phyloP scores from a whole-genome alignment of 495 filamentous ascomycete genomes.

The Friedmanniomyces simplex region DNA sequence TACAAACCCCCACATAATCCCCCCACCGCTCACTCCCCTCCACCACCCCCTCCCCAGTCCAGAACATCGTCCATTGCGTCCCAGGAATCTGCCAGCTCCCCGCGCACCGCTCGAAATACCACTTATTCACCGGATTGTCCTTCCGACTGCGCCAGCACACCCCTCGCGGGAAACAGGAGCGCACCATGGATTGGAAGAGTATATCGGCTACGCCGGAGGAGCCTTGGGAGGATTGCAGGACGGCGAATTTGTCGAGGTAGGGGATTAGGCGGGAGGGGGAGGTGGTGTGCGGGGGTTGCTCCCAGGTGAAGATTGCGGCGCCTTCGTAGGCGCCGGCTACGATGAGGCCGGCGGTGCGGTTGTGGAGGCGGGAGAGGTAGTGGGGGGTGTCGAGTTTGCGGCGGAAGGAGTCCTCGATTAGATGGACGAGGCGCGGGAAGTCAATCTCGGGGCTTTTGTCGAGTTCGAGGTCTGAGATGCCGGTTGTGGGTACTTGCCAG shows the following conservation, averaged over 20 bases:
- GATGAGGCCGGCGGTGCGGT: slow-evolving; percentile 76
- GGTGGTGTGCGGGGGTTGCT: slow-evolving; percentile 53
- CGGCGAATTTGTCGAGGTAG: slow-evolving; percentile 97
- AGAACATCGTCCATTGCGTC: slow-evolving; percentile 93
- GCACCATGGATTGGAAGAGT: slow-evolving; percentile 91
- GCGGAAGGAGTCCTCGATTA: slow-evolving; percentile 92
- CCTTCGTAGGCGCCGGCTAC: slow-evolving; percentile 96
- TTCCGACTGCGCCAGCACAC: slow-evolving; percentile 34
- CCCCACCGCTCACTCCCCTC: slow-evolving; percentile 44
- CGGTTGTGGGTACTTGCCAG: slow-evolving; percentile 55
- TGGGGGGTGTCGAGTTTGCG: slow-evolving; percentile 71
- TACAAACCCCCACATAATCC: slow-evolving; percentile 79
- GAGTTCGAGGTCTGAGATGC: slow-evolving; percentile 42
- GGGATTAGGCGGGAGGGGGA: slow-evolving; percentile 58
- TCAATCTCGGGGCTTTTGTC: slow-evolving; percentile 67
- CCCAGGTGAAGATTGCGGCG: slow-evolving; percentile 91
- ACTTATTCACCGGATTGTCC: slow-evolving; percentile 39
- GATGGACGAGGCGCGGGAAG: slow-evolving; percentile 64
- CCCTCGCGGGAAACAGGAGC: slow-evolving; percentile 61
- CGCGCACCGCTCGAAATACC: slow-evolving; percentile 74
- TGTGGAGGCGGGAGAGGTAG: slow-evolving; percentile 68
- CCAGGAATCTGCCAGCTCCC: slow-evolving; percentile 70
- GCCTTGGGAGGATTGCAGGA: slow-evolving; percentile 77
- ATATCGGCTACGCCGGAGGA: slow-evolving; percentile 79
- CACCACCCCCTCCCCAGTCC: slow-evolving; percentile 63